Evolutionary conservation across 331 rosid genomes (phyloP), one percentile per base, ranked within the genome.

Genomic region (Prunus yedoensis): DNA sequence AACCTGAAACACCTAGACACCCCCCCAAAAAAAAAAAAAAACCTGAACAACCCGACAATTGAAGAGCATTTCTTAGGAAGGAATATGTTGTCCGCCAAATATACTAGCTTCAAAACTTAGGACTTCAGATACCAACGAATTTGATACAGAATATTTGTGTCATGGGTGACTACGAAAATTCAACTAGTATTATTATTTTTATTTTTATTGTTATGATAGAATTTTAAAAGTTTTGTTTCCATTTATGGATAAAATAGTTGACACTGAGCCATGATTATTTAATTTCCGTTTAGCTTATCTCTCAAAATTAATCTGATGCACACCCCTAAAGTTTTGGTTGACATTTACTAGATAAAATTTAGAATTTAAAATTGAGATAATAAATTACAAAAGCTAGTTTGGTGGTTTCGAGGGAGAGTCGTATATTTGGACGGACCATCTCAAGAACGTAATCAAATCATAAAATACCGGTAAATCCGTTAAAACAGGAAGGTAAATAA

Each of bases 381-480:
- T 25, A 68, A n/a, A 43, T 57, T 41, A 41, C 17, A 57, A 73
- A 32, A 17, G 4, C 4, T 8, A 18, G 17, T 45, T 59, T 46
- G 45, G 59, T 59, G 47, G 46, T 59, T 73, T 60, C 1, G 21
- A 38, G 45, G 3, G 43, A 25, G 77, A 4, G 18, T 10, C 12
- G 0, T 45, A 3, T 8, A 8, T 30, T 32, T 32, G 14, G 68
- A 45, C 59, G 59, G 59, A 73, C 3, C 3, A 46, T 16, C n/a
- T 27, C 16, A 38, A 13, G 54, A 23, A 23, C 43, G 6, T n/a
- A 6, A 16, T 0, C 15, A 15, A n/a, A 18, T 60, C 28, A 52
- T 45, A 47, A 57, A 57, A 62, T 61, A 75, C 81, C 65, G 78
- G 80, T 81, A 72, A 81, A 82, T 81, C 77, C 54, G 73, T 81